Evolutionary conservation across 1,284 basidiomycete genomes (phyloP).

Genomic region (Puccinia horiana): DNA sequence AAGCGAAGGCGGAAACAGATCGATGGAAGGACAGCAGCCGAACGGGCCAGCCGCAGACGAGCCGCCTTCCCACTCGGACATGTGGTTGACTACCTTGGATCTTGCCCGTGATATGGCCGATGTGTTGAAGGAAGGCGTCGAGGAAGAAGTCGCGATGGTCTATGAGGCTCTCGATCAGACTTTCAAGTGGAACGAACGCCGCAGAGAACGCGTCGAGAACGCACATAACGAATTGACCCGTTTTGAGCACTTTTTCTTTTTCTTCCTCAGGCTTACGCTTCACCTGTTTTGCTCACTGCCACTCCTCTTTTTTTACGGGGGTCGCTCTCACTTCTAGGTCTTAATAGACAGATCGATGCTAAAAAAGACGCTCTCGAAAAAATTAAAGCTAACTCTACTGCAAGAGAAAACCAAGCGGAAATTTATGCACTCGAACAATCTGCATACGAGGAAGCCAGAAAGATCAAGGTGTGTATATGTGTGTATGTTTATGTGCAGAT

Average conservation of each 20-base stretch:
- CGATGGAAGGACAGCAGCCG: not conserved
- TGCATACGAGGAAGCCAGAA: slow-evolving; percentile 44
- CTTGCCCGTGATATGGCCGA: slow-evolving; percentile 38
- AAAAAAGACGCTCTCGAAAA: slow-evolving; percentile 46
- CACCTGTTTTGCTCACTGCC: not conserved
- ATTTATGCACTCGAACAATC: slow-evolving; percentile 39
- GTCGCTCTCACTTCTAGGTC: not conserved
- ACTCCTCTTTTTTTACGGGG: not conserved
- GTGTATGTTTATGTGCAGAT: no score
- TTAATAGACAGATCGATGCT: slow-evolving; percentile 42
- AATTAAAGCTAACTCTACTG: slow-evolving; percentile 42
- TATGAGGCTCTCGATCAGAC: slow-evolving; percentile 47
- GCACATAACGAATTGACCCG: slow-evolving; percentile 38
- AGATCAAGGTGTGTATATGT: slow-evolving; percentile 33
- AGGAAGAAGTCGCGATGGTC: slow-evolving; percentile 40
- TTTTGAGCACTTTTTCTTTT: not conserved
- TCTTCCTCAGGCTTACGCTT: not conserved
- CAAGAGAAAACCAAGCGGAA: slow-evolving; percentile 45
- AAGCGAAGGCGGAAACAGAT: not conserved
- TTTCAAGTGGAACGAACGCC: slow-evolving; percentile 46
- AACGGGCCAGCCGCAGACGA: not conserved
- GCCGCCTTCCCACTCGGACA: slow-evolving; percentile 17
- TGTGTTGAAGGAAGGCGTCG: slow-evolving; percentile 41
- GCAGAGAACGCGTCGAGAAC: slow-evolving; percentile 44
- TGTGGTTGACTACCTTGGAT: slow-evolving; percentile 26